A percentile compares a stretch with the other conserved stretches of the same genome.
phyloP scores from a whole-genome alignment of 495 filamentous ascomycete genomes.

The Penicillium subrubescens region DNA sequence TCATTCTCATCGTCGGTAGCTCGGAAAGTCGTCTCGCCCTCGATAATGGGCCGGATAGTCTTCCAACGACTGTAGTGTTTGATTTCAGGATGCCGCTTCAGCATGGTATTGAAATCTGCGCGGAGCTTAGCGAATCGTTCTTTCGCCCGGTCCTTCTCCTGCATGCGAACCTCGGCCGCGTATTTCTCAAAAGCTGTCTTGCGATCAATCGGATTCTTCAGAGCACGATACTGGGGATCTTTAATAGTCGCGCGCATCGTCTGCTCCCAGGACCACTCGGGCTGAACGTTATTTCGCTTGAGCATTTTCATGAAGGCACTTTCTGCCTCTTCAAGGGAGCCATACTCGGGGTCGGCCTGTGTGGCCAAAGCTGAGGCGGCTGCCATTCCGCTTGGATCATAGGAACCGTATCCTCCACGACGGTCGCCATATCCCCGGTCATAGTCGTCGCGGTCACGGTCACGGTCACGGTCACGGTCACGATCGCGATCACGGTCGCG shows the following conservation, averaged over 20 bases:
- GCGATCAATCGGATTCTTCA: slow-evolving; percentile 92
- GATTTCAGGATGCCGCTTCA: slow-evolving; percentile 95
- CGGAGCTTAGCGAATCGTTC: slow-evolving; percentile 92
- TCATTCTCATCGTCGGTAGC: slow-evolving; percentile 87
- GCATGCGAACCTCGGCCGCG: slow-evolving; percentile 81
- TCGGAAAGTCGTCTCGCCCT: slow-evolving; percentile 92
- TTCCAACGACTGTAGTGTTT: slow-evolving; percentile 98
- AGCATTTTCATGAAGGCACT: slow-evolving; percentile 91
- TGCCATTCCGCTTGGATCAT: slow-evolving; percentile 55
- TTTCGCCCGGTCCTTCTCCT: slow-evolving; percentile 94
- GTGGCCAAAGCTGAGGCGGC: slow-evolving; percentile 64
- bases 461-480: slow-evolving; percentile 44
- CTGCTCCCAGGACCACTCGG: slow-evolving; percentile 92
- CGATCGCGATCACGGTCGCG: slow-evolving; percentile 42
- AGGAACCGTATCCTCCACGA: slow-evolving; percentile 64
- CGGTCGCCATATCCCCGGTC: slow-evolving; percentile 66
- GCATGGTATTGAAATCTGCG: slow-evolving; percentile 92
- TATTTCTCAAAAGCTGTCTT: slow-evolving; percentile 96
- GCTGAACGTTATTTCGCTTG: slow-evolving; percentile 78
- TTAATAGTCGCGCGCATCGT: slow-evolving; percentile 86
- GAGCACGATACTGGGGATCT: slow-evolving; percentile 89
- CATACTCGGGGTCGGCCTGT: slow-evolving; percentile 79
- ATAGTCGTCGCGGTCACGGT: slow-evolving; percentile 48
- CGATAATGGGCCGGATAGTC: slow-evolving; percentile 91
- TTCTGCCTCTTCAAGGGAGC: slow-evolving; percentile 86